Percentiles rank a stretch among this genome's conserved stretches.
Evolutionary conservation across 352 stramenopile species (phyloP).

Genomic region (Pythium apleroticum): DNA sequence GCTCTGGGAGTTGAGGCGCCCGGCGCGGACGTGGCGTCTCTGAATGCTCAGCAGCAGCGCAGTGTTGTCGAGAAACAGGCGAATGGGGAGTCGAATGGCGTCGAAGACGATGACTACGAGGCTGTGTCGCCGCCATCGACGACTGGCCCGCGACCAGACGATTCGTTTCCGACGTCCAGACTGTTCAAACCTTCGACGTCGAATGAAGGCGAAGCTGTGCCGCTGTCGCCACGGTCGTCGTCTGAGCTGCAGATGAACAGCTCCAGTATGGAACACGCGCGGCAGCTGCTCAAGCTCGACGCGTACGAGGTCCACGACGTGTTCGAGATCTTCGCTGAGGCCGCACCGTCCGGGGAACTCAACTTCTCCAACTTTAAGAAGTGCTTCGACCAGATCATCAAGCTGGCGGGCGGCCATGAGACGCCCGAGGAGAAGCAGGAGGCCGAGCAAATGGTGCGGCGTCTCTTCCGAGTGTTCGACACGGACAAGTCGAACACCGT

Average conservation of each 20-base stretch:
- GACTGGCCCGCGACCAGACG: not conserved
- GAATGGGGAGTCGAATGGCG: not conserved
- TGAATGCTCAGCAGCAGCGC: not conserved
- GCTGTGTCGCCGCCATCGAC: not conserved
- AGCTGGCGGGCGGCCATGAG: constrained; percentile 69
- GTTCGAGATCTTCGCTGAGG: constrained; percentile 87
- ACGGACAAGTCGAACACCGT: constrained; percentile 84
- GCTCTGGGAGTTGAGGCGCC: constrained; percentile 14
- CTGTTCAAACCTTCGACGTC: constrained; percentile 11
- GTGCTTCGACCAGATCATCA: constrained; percentile 88
- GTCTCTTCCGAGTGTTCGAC: constrained; percentile 86
- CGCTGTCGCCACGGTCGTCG: constrained; percentile 6
- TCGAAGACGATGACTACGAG: not conserved
- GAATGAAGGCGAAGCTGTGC: not conserved
- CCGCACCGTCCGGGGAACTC: constrained; percentile 72
- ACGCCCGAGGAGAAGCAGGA: constrained; percentile 69
- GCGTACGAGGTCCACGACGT: constrained; percentile 87
- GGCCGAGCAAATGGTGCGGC: constrained; percentile 75
- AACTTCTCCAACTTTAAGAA: constrained; percentile 85
- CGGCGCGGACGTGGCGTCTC: constrained; percentile 1
- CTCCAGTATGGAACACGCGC: constrained; percentile 73
- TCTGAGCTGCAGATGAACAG: constrained; percentile 62
- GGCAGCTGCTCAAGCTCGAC: constrained; percentile 79
- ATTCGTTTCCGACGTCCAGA: constrained; percentile 22
- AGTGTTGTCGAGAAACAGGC: not conserved